These are phyloP conservation scores for Candida qinlingensis DNA, from an alignment of 805 yeast genomes.

Conservation along the genomic window DNA sequence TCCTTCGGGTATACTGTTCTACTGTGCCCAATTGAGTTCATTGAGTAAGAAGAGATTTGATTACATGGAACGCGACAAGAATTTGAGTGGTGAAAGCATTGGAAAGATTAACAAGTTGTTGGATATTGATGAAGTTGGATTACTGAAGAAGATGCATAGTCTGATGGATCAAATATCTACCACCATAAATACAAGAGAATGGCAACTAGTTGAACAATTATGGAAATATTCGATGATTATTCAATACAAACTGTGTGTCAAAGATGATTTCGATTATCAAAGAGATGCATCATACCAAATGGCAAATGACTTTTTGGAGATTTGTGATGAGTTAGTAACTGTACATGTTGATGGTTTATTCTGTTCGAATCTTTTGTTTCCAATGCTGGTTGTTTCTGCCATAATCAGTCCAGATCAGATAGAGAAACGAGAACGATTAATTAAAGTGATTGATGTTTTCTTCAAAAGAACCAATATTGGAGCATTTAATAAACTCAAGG, in stretches of 20 bases:
- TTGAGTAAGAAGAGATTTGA: not conserved
- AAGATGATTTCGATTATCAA: not conserved
- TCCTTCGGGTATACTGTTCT: slow-evolving; percentile 9
- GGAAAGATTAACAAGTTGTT: not conserved
- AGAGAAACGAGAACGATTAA: not conserved
- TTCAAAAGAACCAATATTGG: slow-evolving; percentile 8
- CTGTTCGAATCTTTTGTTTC: slow-evolving; percentile 6
- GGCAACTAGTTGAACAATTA: not conserved
- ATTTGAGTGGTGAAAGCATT: not conserved
- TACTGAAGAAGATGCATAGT: slow-evolving; percentile 3
- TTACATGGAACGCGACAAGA: not conserved
- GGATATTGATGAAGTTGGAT: not conserved
- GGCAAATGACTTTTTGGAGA: too few relatives aligned
- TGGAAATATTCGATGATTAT: slow-evolving; percentile 4
- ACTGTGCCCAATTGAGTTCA: slow-evolving; percentile 7
- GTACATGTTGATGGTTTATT: slow-evolving; percentile 2
- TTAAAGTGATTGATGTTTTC: not conserved
- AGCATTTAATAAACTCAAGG: slow-evolving; percentile 2
- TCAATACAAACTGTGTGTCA: not conserved
- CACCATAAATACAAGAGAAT: not conserved
- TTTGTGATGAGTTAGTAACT: not conserved
- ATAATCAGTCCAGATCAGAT: not conserved
- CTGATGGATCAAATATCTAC: not conserved
- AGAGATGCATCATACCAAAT: too few relatives aligned
- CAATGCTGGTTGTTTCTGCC: slow-evolving; percentile 1